A percentile compares a stretch with the other conserved stretches of the same genome.
These are phyloP conservation scores for Neocallimastix lanati DNA, from an alignment of 192 early-diverging fungal species.

Conservation along the genomic window DNA sequence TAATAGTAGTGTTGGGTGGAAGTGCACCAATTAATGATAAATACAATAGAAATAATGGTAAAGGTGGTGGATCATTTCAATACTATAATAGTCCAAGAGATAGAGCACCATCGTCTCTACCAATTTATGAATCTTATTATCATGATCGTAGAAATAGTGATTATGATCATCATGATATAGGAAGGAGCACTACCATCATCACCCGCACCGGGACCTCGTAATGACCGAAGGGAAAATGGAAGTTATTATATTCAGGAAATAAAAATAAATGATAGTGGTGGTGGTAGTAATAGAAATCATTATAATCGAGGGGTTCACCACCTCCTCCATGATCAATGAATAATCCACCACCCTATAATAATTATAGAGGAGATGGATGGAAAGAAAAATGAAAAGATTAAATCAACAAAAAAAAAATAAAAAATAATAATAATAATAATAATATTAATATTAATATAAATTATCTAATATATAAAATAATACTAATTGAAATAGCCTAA, in stretches of 20 bases:
- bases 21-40: background rate
- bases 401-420: background rate
- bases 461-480: no score
- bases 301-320: background rate
- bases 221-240: background rate
- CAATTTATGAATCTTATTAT: background rate
- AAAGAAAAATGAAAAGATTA: no score
- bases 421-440: background rate
- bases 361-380: background rate
- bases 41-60: background rate
- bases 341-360: background rate
- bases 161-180: background rate
- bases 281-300: background rate
- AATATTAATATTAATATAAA: no score
- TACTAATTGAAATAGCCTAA: no score
- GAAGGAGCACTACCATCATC: no score
- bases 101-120: background rate
- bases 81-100: background rate
- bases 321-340: background rate
- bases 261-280: background rate
- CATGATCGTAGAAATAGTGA: no score
- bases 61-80: background rate
- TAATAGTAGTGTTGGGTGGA: no score
- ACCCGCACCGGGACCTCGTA: background rate
- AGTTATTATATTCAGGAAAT: background rate